These are phyloP conservation scores for Acer campestre DNA, from an alignment of 345 rosid species.

Conservation along the genomic window DNA sequence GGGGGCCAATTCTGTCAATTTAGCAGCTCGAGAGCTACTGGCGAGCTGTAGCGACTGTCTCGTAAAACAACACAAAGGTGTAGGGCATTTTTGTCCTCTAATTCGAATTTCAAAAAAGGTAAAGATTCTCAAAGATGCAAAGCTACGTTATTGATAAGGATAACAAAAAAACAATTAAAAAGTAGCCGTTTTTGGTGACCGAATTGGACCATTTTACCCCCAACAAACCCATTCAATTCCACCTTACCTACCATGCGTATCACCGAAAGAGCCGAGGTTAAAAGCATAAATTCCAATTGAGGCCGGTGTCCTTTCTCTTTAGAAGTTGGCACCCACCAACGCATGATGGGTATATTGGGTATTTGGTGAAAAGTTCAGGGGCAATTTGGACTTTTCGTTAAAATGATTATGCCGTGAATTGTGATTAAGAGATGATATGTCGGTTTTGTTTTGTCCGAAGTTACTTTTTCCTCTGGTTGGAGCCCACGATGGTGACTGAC, in stretches of 20 bases:
- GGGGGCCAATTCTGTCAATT: background rate
- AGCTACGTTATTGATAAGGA: constrained; percentile 1
- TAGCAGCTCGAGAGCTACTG: background rate
- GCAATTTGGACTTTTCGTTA: background rate
- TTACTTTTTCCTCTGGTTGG: background rate
- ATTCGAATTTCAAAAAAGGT: constrained; percentile 11
- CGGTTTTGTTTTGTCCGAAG: background rate
- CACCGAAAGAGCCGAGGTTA: background rate
- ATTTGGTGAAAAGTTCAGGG: background rate
- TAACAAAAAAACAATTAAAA: background rate
- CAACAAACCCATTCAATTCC: no score
- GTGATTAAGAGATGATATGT: background rate
- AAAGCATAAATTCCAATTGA: background rate
- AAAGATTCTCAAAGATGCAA: background rate
- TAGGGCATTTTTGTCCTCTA: constrained; percentile 5
- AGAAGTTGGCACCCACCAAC: background rate
- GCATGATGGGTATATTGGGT: background rate
- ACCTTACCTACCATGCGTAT: background rate
- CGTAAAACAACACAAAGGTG: background rate
- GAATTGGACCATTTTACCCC: background rate
- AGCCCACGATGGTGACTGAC: background rate
- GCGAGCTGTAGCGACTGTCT: background rate
- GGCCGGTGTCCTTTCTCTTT: no score
- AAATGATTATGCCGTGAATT: background rate
- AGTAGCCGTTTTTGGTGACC: constrained; percentile 10